Evolutionary conservation across 148 eudicot species (phyloP).

Genomic region (Rhododendron williamsianum): DNA sequence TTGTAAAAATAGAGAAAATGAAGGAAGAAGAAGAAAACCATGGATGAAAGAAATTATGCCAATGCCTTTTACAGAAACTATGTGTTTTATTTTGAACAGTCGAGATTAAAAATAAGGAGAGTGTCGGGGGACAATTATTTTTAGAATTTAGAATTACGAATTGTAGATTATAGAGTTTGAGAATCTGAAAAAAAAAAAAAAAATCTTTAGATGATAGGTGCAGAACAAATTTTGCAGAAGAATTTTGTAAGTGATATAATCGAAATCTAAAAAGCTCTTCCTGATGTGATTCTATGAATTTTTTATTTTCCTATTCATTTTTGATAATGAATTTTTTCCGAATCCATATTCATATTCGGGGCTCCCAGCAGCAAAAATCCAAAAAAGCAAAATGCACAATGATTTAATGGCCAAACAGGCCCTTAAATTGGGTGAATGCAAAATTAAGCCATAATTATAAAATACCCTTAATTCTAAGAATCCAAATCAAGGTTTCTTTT

Average conservation of each 20-base stretch:
- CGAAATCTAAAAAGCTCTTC: neutral
- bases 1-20: neutral
- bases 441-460: neutral
- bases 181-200: neutral
- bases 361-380: neutral
- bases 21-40: neutral
- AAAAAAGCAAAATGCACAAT: neutral
- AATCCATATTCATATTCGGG: neutral
- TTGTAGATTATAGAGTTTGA: neutral
- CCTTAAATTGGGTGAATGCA: neutral
- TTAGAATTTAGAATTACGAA: neutral
- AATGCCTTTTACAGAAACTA: neutral
- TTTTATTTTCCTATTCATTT: neutral
- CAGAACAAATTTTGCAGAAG: neutral
- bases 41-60: neutral
- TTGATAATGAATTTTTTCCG: neutral
- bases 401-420: neutral
- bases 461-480: neutral
- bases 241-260: neutral
- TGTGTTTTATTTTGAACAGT: neutral
- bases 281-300: neutral
- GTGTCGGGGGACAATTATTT: too few relatives aligned
- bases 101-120: neutral
- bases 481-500: neutral
- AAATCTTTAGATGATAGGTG: neutral